Evolutionary conservation across 192 early-diverging fungal species (phyloP), one percentile per base, ranked within the genome.

Genomic region (Chytriomyces confervae): DNA sequence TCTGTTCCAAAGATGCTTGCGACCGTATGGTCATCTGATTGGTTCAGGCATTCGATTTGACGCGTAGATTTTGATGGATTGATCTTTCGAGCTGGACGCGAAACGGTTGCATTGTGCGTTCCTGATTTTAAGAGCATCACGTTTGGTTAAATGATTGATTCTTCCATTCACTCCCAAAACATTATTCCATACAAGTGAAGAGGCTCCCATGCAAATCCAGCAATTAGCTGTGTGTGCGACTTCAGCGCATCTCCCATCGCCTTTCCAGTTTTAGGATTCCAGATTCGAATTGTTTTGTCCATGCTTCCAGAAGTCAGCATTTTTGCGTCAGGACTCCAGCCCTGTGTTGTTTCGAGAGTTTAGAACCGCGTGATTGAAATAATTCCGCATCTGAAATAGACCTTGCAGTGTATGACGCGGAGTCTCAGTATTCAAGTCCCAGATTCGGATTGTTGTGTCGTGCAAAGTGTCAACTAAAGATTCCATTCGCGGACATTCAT

Each of bases 391-490:
- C 29, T 36, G 27, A 18, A 48, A n/a, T 44, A 11, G 20, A 83
- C 88, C 93, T 76, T 82, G 87, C 61, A 94, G 86, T 18, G 95
- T 97, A 61, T 87, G 85, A 57, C 92, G 86, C 48, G 96, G 96
- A n/a, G 97, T 99, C 77, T 96, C 95, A 0, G 96, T 99, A 65
- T 93, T 91, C 80, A 99, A 78, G 88, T 99, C 97, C 97, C 97
- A 99, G 57, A 99, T 90, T 43, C 96, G 88, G 36, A 99, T 94
- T 4, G 95, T 98, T 0, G 91, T 93, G 82, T 99, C 29, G 29
- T 2, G n/a, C n/a, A n/a, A n/a, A 29, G 64, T 27, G 27, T 91
- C 80, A 47, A 75, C 69, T 24, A 16, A 61, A 61, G 3, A 5
- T 18, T 10, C n/a, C 18, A 36, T 13, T 48, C 60, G 48, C 49